These are phyloP conservation scores for Panicum miliaceum DNA, from an alignment of 176 grass and related monocot genomes.

Conservation along the genomic window DNA sequence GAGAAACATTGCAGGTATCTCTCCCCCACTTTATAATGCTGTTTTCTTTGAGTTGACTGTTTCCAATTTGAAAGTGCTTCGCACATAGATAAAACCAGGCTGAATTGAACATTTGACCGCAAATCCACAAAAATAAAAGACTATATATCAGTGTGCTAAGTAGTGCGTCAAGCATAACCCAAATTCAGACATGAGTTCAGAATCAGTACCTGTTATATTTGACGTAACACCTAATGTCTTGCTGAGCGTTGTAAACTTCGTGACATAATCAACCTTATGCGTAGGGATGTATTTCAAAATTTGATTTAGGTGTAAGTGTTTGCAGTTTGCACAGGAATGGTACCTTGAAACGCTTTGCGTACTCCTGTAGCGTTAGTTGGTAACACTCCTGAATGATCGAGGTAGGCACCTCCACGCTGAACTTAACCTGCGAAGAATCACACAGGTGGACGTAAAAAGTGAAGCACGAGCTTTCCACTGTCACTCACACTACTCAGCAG, in stretches of 20 bases:
- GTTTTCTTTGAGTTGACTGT: not conserved
- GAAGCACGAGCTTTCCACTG: not conserved
- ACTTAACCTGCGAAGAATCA: slow-evolving; percentile 64
- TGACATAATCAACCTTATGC: not conserved
- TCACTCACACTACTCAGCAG: not conserved
- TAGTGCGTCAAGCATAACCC: not conserved
- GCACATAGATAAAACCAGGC: not conserved
- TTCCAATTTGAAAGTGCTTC: not conserved
- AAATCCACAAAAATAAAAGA: not conserved
- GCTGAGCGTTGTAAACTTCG: not conserved
- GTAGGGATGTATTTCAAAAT: not conserved
- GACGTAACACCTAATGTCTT: too few relatives aligned
- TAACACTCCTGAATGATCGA: slow-evolving; percentile 74
- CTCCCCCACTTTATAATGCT: not conserved
- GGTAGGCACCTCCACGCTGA: slow-evolving; percentile 87
- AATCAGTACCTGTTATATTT: not conserved
- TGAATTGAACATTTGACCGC: not conserved
- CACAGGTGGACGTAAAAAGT: not conserved
- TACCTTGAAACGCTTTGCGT: slow-evolving; percentile 78
- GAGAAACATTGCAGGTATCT: slow-evolving; percentile 13
- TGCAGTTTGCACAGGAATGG: slow-evolving; percentile 15
- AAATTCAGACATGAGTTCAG: not conserved
- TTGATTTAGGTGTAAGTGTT: not conserved
- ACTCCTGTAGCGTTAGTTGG: slow-evolving; percentile 62
- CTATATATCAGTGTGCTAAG: not conserved